A percentile compares a stretch with the other conserved stretches of the same genome.
Evolutionary conservation across 2,329 filamentous ascomycete species (phyloP).

Genomic region (Fusarium temperatum): DNA sequence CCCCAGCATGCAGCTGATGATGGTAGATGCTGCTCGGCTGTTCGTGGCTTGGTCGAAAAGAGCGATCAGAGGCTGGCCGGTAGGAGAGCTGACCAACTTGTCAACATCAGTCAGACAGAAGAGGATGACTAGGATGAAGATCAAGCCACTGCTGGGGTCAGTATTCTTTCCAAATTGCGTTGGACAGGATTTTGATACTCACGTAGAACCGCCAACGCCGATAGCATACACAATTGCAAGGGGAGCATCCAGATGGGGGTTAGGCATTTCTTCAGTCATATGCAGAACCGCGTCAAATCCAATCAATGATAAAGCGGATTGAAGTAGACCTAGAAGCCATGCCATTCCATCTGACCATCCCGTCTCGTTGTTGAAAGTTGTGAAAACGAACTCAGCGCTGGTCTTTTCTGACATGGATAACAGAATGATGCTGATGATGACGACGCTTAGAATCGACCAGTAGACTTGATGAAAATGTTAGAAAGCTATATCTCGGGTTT

Average conservation of each 20-base stretch:
- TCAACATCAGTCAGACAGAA: background rate
- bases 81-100: background rate
- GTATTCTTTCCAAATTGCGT: rapidly evolving
- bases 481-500: rapidly evolving
- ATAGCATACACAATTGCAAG: background rate
- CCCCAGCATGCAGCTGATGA: background rate
- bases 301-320: background rate
- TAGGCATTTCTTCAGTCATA: background rate
- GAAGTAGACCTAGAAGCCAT: background rate
- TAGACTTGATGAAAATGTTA: background rate
- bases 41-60: background rate
- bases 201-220: background rate
- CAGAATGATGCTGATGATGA: background rate
- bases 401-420: background rate
- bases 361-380: background rate
- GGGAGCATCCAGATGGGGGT: background rate
- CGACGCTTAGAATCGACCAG: background rate
- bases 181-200: background rate
- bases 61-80: background rate
- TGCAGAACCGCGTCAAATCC: background rate
- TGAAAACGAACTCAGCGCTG: background rate
- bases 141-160: background rate
- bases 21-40: background rate
- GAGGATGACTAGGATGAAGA: background rate
- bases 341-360: background rate